Conservation (phyloP, 2,329 filamentous ascomycete genomes). For the Aspergillus novofumigatus region DNA sequence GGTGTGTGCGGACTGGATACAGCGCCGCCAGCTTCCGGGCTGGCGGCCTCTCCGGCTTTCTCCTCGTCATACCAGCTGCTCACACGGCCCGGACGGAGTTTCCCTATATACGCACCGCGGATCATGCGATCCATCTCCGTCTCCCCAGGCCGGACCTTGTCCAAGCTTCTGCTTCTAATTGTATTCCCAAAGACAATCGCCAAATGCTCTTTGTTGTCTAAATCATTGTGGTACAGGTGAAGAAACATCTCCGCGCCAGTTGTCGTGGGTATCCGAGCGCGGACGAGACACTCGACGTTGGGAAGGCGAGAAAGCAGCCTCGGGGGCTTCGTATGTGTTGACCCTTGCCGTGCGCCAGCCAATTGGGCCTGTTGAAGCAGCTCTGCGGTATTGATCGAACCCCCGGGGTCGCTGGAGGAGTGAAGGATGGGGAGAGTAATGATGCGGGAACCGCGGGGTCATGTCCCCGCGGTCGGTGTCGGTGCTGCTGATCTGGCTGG, state of each 20-base stretch:
- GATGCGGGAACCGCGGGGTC: constrained; percentile 49
- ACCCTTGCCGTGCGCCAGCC: constrained; percentile 21
- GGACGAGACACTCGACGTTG: constrained; percentile 86
- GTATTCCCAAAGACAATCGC: constrained; percentile 92
- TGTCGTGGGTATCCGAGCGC: constrained; percentile 90
- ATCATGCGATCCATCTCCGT: constrained; percentile 70
- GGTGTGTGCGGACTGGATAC: constrained; percentile 10
- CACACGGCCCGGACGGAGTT: constrained; percentile 78
- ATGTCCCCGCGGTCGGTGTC: constrained; percentile 26
- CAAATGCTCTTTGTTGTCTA: constrained; percentile 92
- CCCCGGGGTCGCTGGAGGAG: constrained; percentile 44
- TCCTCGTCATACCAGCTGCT: constrained; percentile 61
- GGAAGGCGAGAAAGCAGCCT: constrained; percentile 72
- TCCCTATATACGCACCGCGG: constrained; percentile 84
- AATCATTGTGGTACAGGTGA: constrained; percentile 87
- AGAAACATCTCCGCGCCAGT: constrained; percentile 94
- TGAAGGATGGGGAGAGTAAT: constrained; percentile 51
- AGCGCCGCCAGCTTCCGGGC: constrained; percentile 6
- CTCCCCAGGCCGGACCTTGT: constrained; percentile 44
- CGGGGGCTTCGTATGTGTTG: constrained; percentile 53
- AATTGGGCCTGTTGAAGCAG: constrained; percentile 25
- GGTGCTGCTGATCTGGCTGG: constrained; percentile 15
- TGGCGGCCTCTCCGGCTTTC: constrained; percentile 12
- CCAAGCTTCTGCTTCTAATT: constrained; percentile 67
- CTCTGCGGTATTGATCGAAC: constrained; percentile 31